Base-by-base conservation (phyloP, 768 basidiomycete species). In the Fibroporia radiculosa region DNA sequence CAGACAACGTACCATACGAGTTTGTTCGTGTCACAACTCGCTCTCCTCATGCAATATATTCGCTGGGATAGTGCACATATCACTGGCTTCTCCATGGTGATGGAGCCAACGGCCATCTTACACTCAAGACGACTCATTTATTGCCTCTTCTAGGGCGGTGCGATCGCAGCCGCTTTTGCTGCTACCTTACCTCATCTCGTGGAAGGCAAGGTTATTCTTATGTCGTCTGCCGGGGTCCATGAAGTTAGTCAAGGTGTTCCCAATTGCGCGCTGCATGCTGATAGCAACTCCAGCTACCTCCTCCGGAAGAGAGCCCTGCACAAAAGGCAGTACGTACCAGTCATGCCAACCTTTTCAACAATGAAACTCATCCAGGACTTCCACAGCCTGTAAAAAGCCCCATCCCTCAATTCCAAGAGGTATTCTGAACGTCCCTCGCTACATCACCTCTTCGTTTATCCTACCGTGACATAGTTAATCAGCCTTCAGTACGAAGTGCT, bases 11-110 rank as follows among this genome's bases (percentile, higher is more conserved):
- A 84, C 57, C 71, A 83, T 49, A 63, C 76, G 1, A 66, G 68
- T 3, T 64, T 90, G 3, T 82, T 81, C 56, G 75, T 78, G 0
- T 76, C 75, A 0, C 86, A 90, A 56, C 80, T 91, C 13, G 87
- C 88, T 0, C 73, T 89, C 6, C 72, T 91, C 38, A 74, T 91
- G 75, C 88, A 90, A 50, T 77, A 87, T 49, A 57, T 90, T 29
- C 71, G 67, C 46, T 90, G 87, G 86, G 71, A 77, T 6, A 70
- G 73, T 44, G 78, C 82, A 0, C 64, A 73, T 41, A 61, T 90
- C 31, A 75, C 75, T 0, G 87, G 84, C 11, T 67, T 85, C 23
- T 89, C 86, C 16, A 89, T 90, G 88, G 85, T 80, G 42, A 31
- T 41, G 23, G 27, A n/a, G 28, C n/a, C 40, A 4, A 18, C 12